Conservation (phyloP, 805 yeast species). For the Kuraishia borneana region DNA sequence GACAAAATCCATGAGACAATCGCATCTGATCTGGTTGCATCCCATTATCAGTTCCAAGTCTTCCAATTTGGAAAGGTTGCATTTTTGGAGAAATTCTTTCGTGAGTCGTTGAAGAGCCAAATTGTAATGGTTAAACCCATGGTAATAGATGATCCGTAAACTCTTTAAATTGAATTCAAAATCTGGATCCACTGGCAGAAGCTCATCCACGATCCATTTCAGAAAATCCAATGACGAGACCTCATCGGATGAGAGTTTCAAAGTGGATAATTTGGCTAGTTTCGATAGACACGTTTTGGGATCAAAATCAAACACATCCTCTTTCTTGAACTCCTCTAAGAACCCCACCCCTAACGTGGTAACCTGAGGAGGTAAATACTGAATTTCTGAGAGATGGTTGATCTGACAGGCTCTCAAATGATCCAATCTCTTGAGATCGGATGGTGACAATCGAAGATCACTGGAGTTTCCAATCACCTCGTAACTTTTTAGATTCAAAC, state of each 20-base stretch:
- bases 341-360: constrained; percentile 8
- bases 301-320: constrained; percentile 1
- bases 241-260: constrained; percentile 22
- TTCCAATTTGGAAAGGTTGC: constrained; percentile 19
- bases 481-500: constrained; percentile 5
- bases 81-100: constrained; percentile 15
- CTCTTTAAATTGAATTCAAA: constrained; percentile 14
- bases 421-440: constrained; percentile 3
- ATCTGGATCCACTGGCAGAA: constrained; percentile 1
- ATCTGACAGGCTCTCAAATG: constrained; percentile 7
- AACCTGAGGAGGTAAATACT: constrained; percentile 10
- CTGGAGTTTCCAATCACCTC: constrained; percentile 7
- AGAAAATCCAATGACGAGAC: constrained; percentile 25
- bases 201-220: constrained; percentile 12
- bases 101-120: constrained; percentile 20
- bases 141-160: constrained; percentile 31
- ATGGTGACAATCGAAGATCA: constrained; percentile 3
- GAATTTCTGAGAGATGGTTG: constrained; percentile 9
- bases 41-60: constrained; percentile 43
- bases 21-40: constrained; percentile 34
- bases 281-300: constrained; percentile 1
- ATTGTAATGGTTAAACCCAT: constrained; percentile 31
- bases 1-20: constrained; percentile 33
- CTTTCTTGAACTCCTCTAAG: constrained; percentile 4
- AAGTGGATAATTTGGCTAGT: constrained; percentile 9